Evolutionary conservation across 495 filamentous ascomycete species (phyloP).

Genomic region (Apiosordaria backusii): DNA sequence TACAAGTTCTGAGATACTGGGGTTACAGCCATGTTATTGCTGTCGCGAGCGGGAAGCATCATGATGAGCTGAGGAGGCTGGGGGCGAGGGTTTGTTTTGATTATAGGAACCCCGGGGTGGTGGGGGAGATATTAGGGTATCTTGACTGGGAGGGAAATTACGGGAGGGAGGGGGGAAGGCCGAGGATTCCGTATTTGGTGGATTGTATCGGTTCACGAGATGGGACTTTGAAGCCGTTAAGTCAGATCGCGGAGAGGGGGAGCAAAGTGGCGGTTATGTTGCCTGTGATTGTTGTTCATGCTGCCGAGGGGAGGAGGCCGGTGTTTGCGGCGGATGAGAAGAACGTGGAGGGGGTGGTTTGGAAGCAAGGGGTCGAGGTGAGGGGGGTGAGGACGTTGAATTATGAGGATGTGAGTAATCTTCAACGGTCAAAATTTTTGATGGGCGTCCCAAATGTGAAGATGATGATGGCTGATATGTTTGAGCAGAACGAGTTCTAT

Average conservation of each 20-base stretch:
- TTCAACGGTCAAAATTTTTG: neutral
- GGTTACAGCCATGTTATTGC: conserved; percentile 47
- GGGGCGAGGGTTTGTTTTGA: conserved; percentile 49
- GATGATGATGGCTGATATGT: conserved; percentile 1
- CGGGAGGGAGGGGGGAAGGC: neutral
- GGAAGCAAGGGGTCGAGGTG: conserved; percentile 48
- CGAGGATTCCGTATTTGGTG: conserved; percentile 41
- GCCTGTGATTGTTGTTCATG: conserved; percentile 48
- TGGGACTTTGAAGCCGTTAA: conserved; percentile 40
- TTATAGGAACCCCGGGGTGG: conserved; percentile 39
- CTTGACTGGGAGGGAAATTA: conserved; percentile 2
- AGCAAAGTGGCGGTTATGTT: conserved; percentile 50
- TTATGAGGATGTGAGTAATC: conserved; percentile 41
- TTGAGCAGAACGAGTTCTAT: conserved; percentile 47
- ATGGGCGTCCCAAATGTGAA: neutral
- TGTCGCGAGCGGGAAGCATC: conserved; percentile 46
- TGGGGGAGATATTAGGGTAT: conserved; percentile 33
- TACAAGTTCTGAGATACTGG: conserved; percentile 49
- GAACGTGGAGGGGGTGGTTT: conserved; percentile 29
- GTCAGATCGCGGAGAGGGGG: conserved; percentile 42
- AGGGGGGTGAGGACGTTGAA: conserved; percentile 47
- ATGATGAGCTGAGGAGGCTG: conserved; percentile 35
- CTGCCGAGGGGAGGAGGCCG: conserved; percentile 33
- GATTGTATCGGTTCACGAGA: conserved; percentile 52
- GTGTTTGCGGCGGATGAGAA: conserved; percentile 45